Evolutionary conservation across 306 rosid species (phyloP).

Genomic region (Hippophae gyantsensis): DNA sequence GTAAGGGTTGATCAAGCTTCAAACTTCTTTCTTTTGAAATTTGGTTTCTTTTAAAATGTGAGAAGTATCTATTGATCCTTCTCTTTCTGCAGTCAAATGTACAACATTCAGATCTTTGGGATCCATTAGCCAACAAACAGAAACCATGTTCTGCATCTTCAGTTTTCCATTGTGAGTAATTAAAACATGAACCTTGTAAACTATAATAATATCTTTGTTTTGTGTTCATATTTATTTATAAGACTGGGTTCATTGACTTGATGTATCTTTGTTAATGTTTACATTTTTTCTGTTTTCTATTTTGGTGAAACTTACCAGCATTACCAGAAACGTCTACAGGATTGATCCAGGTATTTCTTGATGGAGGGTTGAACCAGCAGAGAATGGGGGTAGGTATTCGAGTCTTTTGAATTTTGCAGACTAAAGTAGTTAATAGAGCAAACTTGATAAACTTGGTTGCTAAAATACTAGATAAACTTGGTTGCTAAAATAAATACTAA

Average conservation of each 20-base stretch:
- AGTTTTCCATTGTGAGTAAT: constrained; percentile 45
- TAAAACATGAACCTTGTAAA: not conserved
- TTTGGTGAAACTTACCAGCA: constrained; percentile 30
- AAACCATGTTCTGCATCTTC: constrained; percentile 46
- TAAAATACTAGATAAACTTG: not conserved
- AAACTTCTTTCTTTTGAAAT: constrained; percentile 10
- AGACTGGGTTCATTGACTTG: not conserved
- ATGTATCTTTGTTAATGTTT: not conserved
- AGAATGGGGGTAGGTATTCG: constrained; percentile 88
- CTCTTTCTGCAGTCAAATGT: constrained; percentile 38
- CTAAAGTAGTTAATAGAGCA: too few species aligned
- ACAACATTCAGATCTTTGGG: constrained; percentile 61
- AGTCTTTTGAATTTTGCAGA: not conserved
- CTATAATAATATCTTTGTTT: not conserved
- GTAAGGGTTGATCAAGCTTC: constrained; percentile 45
- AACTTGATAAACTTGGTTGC: not conserved
- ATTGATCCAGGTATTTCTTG: constrained; percentile 85
- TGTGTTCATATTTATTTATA: not conserved
- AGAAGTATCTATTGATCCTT: not conserved
- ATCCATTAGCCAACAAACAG: constrained; percentile 50
- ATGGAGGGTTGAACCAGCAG: constrained; percentile 98
- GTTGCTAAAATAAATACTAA: constrained; percentile 8
- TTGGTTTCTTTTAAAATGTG: constrained; percentile 7
- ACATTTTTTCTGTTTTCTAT: not conserved
- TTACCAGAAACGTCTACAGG: constrained; percentile 71